phyloP scores from a whole-genome alignment of 306 rosid species.

The Chamaecrista fasciculata region DNA sequence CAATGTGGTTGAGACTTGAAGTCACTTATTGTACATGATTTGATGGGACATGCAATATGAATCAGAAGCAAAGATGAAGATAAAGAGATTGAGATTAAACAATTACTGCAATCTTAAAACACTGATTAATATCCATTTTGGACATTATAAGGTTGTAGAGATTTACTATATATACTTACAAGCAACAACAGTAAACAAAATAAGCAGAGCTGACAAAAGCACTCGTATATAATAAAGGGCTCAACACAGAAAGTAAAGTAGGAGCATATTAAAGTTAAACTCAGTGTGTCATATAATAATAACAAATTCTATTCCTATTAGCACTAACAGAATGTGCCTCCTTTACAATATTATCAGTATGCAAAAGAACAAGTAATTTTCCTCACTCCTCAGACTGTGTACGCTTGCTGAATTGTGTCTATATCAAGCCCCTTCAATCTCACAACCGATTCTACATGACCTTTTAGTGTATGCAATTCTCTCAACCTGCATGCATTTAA shows the following conservation, averaged over 20 bases:
- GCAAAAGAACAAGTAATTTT: conserved; percentile 28
- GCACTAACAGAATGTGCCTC: conserved; percentile 36
- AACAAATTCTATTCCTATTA: conserved; percentile 45
- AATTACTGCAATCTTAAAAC: too few relatives aligned
- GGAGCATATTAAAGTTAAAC: conserved; percentile 22
- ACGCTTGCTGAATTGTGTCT: conserved; percentile 96
- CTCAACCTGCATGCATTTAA: conserved; percentile 59
- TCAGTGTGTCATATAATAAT: conserved; percentile 23
- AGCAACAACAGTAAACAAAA: background rate
- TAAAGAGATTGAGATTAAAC: too few relatives aligned
- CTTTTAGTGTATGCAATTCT: conserved; percentile 88
- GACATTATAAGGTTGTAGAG: conserved; percentile 13
- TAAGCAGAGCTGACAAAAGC: conserved; percentile 29
- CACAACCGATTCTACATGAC: conserved; percentile 98
- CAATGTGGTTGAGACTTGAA: too few relatives aligned
- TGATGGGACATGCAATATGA: too few relatives aligned
- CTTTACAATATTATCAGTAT: conserved; percentile 44
- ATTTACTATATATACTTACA: background rate
- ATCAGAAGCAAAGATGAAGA: too few relatives aligned
- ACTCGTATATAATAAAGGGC: conserved; percentile 33
- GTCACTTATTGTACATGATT: too few relatives aligned
- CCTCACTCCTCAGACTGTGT: conserved; percentile 74
- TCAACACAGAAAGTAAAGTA: conserved; percentile 32
- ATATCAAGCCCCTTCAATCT: conserved; percentile 94
- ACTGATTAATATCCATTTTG: background rate